Conservation (phyloP, 768 basidiomycete species). For the Lentinula sp. region DNA sequence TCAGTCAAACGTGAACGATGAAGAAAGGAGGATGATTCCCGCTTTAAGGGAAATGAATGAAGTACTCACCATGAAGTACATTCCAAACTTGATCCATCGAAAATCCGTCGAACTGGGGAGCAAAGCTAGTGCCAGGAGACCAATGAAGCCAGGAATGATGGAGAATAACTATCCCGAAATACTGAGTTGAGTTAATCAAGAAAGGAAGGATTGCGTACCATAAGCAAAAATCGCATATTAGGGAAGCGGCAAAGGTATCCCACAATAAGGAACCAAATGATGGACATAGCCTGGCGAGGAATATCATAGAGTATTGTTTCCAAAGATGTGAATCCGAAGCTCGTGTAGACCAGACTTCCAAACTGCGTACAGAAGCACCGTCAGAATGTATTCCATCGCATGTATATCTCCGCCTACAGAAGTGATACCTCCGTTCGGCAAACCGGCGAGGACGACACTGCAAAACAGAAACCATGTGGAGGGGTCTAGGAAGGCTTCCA, state of each 20-base stretch:
- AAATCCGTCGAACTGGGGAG: neutral
- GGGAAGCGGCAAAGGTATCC: slow-evolving; percentile 1
- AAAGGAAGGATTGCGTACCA: neutral
- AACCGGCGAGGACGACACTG: neutral
- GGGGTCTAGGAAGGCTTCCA: slow-evolving; percentile 6
- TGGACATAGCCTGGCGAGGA: slow-evolving; percentile 3
- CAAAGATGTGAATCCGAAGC: slow-evolving; percentile 7
- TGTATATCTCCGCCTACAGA: neutral
- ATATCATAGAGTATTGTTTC: slow-evolving; percentile 7
- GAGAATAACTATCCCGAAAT: neutral
- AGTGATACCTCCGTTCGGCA: slow-evolving; percentile 10
- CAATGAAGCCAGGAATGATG: slow-evolving; percentile 7
- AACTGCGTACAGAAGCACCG: neutral
- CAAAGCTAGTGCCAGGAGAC: slow-evolving; percentile 5
- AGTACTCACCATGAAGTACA: slow-evolving; percentile 8
- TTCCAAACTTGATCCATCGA: slow-evolving; percentile 10
- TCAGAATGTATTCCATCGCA: neutral
- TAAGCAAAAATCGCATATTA: slow-evolving; percentile 2
- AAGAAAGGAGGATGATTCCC: neutral
- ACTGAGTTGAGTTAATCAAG: neutral
- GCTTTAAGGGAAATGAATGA: neutral
- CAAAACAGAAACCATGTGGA: slow-evolving; percentile 9
- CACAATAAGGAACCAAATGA: slow-evolving; percentile 6
- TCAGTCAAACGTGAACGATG: neutral
- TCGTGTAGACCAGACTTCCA: slow-evolving; percentile 8